These are phyloP conservation scores for Colletotrichum trifolii DNA, from an alignment of 2,329 filamentous ascomycete species.

Conservation along the genomic window DNA sequence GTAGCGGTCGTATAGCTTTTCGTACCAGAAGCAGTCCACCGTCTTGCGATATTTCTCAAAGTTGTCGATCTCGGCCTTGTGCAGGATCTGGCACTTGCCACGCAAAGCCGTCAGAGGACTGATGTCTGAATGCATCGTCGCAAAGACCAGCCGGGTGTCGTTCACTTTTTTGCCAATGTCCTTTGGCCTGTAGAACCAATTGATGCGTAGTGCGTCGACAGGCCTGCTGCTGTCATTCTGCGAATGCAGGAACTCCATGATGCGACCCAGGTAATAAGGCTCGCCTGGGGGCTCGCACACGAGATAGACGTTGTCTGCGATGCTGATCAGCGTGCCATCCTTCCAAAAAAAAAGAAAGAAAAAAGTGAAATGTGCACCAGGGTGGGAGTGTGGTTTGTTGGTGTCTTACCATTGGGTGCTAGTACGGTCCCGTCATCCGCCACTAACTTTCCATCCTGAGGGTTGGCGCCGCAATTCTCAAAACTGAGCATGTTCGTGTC, in stretches of 20 bases:
- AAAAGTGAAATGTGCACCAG: constrained; percentile 4
- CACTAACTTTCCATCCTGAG: constrained; percentile 81
- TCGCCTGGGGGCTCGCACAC: constrained; percentile 97
- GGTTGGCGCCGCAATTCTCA: constrained; percentile 73
- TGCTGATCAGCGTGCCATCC: constrained; percentile 40
- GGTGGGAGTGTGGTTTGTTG: constrained; percentile 39
- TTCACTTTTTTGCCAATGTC: constrained; percentile 93
- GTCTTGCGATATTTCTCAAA: constrained; percentile 86
- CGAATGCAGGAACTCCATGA: constrained; percentile 96
- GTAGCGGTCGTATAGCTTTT: constrained; percentile 97
- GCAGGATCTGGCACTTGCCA: constrained; percentile 91
- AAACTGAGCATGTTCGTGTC: constrained; percentile 93
- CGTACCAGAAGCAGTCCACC: constrained; percentile 94
- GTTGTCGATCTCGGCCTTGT: constrained; percentile 86
- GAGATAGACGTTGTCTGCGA: constrained; percentile 84
- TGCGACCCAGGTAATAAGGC: constrained; percentile 95
- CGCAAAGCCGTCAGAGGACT: constrained; percentile 92
- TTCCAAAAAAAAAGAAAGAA: neutral
- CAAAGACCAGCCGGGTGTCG: constrained; percentile 91
- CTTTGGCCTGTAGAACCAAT: constrained; percentile 98
- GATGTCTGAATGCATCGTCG: constrained; percentile 98
- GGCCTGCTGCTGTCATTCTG: constrained; percentile 78
- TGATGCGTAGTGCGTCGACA: constrained; percentile 89
- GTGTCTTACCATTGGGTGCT: constrained; percentile 81
- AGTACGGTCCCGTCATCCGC: constrained; percentile 92